These are phyloP conservation scores for Boletus edulis DNA, from an alignment of 768 basidiomycete genomes.

Conservation along the genomic window DNA sequence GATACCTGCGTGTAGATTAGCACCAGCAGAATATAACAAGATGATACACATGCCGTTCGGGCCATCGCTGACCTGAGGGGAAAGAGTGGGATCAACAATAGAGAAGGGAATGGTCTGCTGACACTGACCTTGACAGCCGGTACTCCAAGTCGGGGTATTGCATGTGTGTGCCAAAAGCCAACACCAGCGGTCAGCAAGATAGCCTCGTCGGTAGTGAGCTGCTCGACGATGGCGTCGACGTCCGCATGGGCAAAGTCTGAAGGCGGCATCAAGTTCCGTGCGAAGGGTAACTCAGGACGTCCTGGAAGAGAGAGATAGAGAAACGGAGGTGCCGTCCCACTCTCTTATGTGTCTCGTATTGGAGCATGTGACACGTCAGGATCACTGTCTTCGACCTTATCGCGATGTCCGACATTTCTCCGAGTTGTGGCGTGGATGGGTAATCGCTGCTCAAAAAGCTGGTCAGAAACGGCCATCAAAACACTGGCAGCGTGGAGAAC, in stretches of 20 bases:
- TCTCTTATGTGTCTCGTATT: slow-evolving; percentile 4
- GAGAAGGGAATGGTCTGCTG: slow-evolving; percentile 1
- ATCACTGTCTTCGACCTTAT: neutral
- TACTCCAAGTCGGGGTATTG: slow-evolving; percentile 61
- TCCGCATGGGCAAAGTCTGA: slow-evolving; percentile 68
- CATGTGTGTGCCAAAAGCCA: slow-evolving; percentile 75
- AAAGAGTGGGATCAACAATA: neutral
- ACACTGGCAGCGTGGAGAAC: neutral
- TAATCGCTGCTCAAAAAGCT: neutral
- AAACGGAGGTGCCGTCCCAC: neutral
- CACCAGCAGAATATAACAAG: neutral
- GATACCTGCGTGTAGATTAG: slow-evolving; percentile 33
- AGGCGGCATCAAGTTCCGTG: slow-evolving; percentile 46
- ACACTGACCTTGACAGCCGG: slow-evolving; percentile 61
- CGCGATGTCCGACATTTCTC: slow-evolving; percentile 10
- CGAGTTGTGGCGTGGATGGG: neutral
- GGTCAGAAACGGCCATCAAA: neutral
- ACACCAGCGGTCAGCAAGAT: slow-evolving; percentile 71
- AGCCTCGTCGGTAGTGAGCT: slow-evolving; percentile 71
- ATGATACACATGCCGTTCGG: slow-evolving; percentile 56
- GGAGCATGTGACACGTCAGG: slow-evolving; percentile 18
- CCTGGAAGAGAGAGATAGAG: slow-evolving; percentile 9
- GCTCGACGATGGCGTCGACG: slow-evolving; percentile 59
- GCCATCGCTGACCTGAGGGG: slow-evolving; percentile 65
- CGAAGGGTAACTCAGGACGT: neutral